Percentiles rank a stretch among this genome's conserved stretches.
phyloP scores from a whole-genome alignment of 352 stramenopile genomes.

The Lagenidium giganteum region DNA sequence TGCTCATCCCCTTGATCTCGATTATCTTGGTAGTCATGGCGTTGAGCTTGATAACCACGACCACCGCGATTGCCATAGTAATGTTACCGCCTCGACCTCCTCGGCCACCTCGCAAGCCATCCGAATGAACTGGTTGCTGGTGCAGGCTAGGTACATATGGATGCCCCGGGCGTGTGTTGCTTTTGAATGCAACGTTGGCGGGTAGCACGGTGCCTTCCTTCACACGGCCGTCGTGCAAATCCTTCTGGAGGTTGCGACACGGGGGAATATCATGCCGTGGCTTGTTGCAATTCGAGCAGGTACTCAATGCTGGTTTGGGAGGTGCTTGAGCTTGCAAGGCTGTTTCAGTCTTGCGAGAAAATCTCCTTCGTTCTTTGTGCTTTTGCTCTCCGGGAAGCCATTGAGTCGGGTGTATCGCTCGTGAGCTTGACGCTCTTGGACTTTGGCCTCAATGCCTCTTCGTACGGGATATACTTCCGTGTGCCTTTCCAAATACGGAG shows the following conservation, averaged over 20 bases:
- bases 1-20: background rate
- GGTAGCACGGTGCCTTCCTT: background rate
- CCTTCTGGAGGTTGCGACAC: background rate
- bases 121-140: too few species aligned
- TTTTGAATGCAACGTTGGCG: background rate
- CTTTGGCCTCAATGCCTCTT: background rate
- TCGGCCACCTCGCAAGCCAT: too few species aligned
- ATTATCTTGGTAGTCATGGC: background rate
- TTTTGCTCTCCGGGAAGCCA: background rate
- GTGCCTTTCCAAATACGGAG: background rate
- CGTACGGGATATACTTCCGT: slow-evolving; percentile 2
- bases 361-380: background rate
- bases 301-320: background rate
- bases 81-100: too few species aligned
- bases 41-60: background rate
- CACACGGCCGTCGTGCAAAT: background rate
- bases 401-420: background rate
- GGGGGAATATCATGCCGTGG: background rate
- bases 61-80: background rate
- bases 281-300: background rate
- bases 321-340: background rate
- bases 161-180: too few species aligned
- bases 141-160: too few species aligned
- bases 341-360: background rate
- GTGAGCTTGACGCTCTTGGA: background rate